Base-by-base conservation (phyloP, 106 monocot species). In the Amphibolis antarctica region DNA sequence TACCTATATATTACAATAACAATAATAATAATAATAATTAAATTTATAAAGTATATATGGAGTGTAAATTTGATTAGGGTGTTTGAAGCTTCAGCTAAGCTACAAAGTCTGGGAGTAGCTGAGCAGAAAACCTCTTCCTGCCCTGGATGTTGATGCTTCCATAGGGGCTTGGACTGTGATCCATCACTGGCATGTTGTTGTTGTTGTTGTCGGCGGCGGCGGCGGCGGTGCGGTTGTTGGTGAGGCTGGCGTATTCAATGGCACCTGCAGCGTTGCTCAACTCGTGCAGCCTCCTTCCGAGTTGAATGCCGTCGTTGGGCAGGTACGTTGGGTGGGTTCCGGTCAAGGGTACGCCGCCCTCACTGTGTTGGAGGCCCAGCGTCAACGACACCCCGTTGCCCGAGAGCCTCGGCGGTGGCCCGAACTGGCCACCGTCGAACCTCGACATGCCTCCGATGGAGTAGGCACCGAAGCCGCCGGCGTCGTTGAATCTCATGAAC, bases 71-170 rank as follows among this genome's bases (percentile, higher is more conserved):
- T 36, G 36, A 36, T 36, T 36, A 36, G 36, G 36, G 36, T 36
- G n/a, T n/a, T n/a, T n/a, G n/a, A n/a, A n/a, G n/a, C n/a, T 36
- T 36, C 36, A 36, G 15, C 48, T 49, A 88, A 20, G 83, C 66
- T 59, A 88, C 78, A 57, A 78, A 80, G 60, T 83, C 83, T 60
- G 83, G 80, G 23, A 88, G 53, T 22, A 88, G 62, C 62, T 78
- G 76, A 51, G 83, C 78, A 15, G 83, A 78, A 66, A 88, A 81
- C 60, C 85, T 78, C 77, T 89, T 82, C 67, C 81, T 83, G 70
- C 47, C 82, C 75, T 86, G 86, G n/a, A 86, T 78, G 68, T 72
- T 71, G 57, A 74, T 69, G 62, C 70, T 78, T 19, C 79, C 92
- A 55, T 83, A 88, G 14, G 59, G 75, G 67, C 56, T 79, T 3